Evolutionary conservation across 2,329 filamentous ascomycete species (phyloP).

Genomic region (Paraphaeosphaeria sporulosa): DNA sequence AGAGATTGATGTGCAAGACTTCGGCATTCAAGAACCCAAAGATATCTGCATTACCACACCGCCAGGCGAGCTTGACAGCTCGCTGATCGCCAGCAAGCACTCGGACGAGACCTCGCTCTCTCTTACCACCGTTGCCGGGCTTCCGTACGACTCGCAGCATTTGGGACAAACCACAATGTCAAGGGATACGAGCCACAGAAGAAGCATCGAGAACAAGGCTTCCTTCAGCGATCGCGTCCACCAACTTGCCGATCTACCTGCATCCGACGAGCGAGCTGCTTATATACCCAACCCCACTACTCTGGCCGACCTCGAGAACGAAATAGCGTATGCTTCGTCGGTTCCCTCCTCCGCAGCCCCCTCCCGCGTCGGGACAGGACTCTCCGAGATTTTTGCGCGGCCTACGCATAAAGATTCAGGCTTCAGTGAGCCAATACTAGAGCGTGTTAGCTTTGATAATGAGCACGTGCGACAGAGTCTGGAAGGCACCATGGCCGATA

Average conservation of each 20-base stretch:
- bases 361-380: conserved; percentile 37
- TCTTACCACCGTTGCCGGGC: conserved; percentile 31
- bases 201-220: conserved; percentile 34
- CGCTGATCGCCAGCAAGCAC: conserved; percentile 34
- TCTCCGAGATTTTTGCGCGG: conserved; percentile 31
- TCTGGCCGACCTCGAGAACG: conserved; percentile 41
- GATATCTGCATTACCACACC: conserved; percentile 47
- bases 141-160: conserved; percentile 26
- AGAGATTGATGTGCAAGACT: conserved; percentile 43
- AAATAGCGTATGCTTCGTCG: conserved; percentile 40
- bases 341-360: conserved; percentile 32
- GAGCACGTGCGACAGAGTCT: conserved; percentile 37
- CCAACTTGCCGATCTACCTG: conserved; percentile 27
- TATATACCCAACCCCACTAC: conserved; percentile 29
- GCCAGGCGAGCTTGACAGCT: conserved; percentile 39
- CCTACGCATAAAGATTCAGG: conserved; percentile 48
- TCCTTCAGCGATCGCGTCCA: conserved; percentile 47
- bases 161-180: conserved; percentile 17
- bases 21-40: conserved; percentile 40
- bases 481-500: conserved; percentile 31
- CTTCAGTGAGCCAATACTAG: conserved; percentile 34
- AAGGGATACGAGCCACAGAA: conserved; percentile 21
- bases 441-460: conserved; percentile 30
- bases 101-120: conserved; percentile 36
- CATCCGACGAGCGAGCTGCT: conserved; percentile 11